phyloP scores from a whole-genome alignment of 177 flowering plant genomes.

The Vitis hybrid region DNA sequence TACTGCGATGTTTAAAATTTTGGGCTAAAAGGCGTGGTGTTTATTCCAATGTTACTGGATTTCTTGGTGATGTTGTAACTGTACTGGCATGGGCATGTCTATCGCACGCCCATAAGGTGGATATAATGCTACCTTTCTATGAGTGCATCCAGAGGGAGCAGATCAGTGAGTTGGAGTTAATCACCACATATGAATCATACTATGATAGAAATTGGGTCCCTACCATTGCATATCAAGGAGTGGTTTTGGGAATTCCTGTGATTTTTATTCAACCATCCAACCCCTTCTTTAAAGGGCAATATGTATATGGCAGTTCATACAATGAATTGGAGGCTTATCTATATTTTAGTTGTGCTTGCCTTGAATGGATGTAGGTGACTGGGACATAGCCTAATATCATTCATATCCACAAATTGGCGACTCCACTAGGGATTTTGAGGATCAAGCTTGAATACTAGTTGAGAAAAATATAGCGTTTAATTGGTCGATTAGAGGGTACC shows the following conservation, averaged over 20 bases:
- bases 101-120: constrained; percentile 57
- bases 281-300: constrained; percentile 55
- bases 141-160: constrained; percentile 54
- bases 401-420: too few species aligned
- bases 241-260: constrained; percentile 49
- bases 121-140: constrained; percentile 65
- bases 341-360: constrained; percentile 68
- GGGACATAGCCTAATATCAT: too few species aligned
- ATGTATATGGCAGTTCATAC: constrained; percentile 64
- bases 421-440: too few species aligned
- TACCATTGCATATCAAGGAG: constrained; percentile 49
- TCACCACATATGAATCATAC: constrained; percentile 42
- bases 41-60: constrained; percentile 67
- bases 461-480: too few species aligned
- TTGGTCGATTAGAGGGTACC: too few species aligned
- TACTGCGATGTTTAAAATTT: constrained; percentile 72
- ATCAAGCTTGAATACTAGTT: too few species aligned
- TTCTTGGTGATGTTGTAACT: constrained; percentile 71
- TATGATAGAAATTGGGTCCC: constrained; percentile 56
- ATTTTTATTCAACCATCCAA: constrained; percentile 57
- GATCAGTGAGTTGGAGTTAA: constrained; percentile 34
- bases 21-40: constrained; percentile 93
- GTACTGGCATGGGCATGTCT: constrained; percentile 66
- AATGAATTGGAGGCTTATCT: constrained; percentile 71
- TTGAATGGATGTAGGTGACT: constrained; percentile 70